Evolutionary conservation across 1,284 basidiomycete species (phyloP).

Genomic region (Fistulinella cinereoalba): DNA sequence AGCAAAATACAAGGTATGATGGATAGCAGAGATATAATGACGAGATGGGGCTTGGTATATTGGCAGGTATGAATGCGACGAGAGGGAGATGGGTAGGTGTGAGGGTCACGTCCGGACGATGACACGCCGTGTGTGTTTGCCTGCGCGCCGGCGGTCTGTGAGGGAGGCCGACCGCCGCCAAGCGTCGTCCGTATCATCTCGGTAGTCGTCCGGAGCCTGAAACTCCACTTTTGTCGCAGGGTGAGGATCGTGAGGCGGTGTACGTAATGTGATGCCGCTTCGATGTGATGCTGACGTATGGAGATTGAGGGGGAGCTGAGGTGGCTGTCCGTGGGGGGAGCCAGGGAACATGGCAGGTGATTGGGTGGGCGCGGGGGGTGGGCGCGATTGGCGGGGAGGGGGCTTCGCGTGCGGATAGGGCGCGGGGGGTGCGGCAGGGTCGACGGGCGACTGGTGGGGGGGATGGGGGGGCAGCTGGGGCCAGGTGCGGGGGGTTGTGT

Average conservation of each 20-base stretch:
- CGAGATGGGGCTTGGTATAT: slow-evolving; percentile 22
- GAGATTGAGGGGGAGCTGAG: slow-evolving; percentile 42
- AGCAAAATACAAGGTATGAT: slow-evolving; percentile 23
- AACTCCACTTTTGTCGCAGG: slow-evolving; percentile 39
- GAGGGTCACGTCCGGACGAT: slow-evolving; percentile 46
- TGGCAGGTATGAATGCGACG: slow-evolving; percentile 22
- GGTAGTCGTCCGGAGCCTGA: slow-evolving; percentile 41
- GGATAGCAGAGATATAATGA: slow-evolving; percentile 22
- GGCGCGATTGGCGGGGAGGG: slow-evolving; percentile 23
- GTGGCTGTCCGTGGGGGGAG: slow-evolving; percentile 34
- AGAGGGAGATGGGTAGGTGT: slow-evolving; percentile 4
- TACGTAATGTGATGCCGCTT: slow-evolving; percentile 38
- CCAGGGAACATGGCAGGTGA: slow-evolving; percentile 27
- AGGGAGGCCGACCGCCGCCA: slow-evolving; percentile 68
- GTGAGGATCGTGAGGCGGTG: slow-evolving; percentile 44
- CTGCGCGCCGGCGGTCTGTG: slow-evolving; percentile 64
- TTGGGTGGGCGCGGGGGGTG: slow-evolving; percentile 26
- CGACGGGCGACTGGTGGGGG: slow-evolving; percentile 27
- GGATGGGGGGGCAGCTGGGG: slow-evolving; percentile 27
- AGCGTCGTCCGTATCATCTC: slow-evolving; percentile 54
- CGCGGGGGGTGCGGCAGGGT: slow-evolving; percentile 14
- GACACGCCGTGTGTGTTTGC: slow-evolving; percentile 69
- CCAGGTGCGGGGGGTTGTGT: slow-evolving; percentile 25
- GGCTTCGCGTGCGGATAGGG: slow-evolving; percentile 21
- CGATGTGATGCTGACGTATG: slow-evolving; percentile 38